Base-by-base conservation (phyloP, 148 eudicot species). In the Diospyros kaki region DNA sequence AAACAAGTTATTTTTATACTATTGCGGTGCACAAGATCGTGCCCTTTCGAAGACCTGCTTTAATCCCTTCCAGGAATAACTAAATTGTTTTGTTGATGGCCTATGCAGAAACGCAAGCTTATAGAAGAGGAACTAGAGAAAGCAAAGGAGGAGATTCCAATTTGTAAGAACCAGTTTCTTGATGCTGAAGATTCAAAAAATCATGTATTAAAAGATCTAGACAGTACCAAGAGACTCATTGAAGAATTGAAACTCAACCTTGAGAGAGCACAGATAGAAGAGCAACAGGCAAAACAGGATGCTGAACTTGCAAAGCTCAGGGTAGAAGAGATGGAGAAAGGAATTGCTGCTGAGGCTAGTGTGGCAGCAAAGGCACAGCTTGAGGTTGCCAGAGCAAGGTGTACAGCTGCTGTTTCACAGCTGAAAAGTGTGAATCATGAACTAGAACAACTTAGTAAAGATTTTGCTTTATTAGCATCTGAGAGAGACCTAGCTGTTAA, bases 321-420 rank as follows among this genome's bases (percentile, higher is more conserved):
- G 78, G 92, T 89, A 4, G 92, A 89, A 83, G 98, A 94, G 84
- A 85, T 94, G 90, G 96, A 90, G 80, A 92, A 90, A 87, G 98
- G 98, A 52, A 92, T 94, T 66, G 89, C 90, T 44, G 90, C 92
- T 12, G 97, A 94, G 51, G 86, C 92, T 51, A 94, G 98, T 64
- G 85, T 92, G 75, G 98, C 98, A 0, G 97, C 97, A 71, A 92
- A 88, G 86, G 87, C 93, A 28, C 98, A 94, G 82, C 86, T 94
- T 17, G 97, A 94, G 83, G 97, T 94, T 42, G 97, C 97, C 48
- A 83, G 72, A 75, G 86, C 94, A 9, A 77, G 98, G 58, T 91
- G 90, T 65, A 75, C 74, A 39, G 86, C 92, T 13, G 98, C 98
- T 14, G 59, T 89, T 62, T 62, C 92, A 4, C 96, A 90, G 68